Conservation (phyloP, 2,329 filamentous ascomycete genomes). For the Alternaria dauci region DNA sequence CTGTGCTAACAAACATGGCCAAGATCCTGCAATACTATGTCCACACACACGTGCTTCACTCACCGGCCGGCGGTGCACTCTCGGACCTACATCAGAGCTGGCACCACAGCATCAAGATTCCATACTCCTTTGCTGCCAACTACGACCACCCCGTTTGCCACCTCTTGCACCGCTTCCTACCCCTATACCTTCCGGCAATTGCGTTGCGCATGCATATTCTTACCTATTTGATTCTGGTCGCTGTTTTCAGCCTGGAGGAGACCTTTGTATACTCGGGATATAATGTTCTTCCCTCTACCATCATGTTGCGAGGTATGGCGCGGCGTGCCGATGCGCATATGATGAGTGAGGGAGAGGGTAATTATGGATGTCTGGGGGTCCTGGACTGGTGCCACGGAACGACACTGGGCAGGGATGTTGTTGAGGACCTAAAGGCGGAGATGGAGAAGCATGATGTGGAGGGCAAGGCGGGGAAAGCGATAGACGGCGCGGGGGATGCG, state of each 20-base stretch:
- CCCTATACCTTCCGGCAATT: conserved; percentile 71
- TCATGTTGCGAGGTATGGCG: conserved; percentile 66
- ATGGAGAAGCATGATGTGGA: conserved; percentile 64
- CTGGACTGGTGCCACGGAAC: conserved; percentile 53
- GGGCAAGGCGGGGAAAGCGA: conserved; percentile 51
- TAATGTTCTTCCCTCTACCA: conserved; percentile 65
- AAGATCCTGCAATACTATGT: conserved; percentile 74
- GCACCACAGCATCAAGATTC: conserved; percentile 66
- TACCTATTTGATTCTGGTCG: conserved; percentile 73
- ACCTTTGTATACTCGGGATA: conserved; percentile 74
- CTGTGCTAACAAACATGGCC: conserved; percentile 6
- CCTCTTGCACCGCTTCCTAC: conserved; percentile 69
- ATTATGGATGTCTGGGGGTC: conserved; percentile 70
- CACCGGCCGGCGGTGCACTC: conserved; percentile 36
- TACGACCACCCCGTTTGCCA: conserved; percentile 74
- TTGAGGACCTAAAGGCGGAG: conserved; percentile 64
- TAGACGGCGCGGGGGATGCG: conserved; percentile 44
- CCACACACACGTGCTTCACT: conserved; percentile 77
- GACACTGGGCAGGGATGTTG: conserved; percentile 63
- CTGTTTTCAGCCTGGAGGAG: conserved; percentile 71
- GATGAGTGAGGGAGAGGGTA: conserved; percentile 63
- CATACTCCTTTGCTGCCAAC: conserved; percentile 69
- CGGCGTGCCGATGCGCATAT: conserved; percentile 68
- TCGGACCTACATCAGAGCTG: conserved; percentile 59
- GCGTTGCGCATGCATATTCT: conserved; percentile 74